Evolutionary conservation across 352 stramenopile genomes (phyloP).

Genomic region (Phytophthora palmivora): DNA sequence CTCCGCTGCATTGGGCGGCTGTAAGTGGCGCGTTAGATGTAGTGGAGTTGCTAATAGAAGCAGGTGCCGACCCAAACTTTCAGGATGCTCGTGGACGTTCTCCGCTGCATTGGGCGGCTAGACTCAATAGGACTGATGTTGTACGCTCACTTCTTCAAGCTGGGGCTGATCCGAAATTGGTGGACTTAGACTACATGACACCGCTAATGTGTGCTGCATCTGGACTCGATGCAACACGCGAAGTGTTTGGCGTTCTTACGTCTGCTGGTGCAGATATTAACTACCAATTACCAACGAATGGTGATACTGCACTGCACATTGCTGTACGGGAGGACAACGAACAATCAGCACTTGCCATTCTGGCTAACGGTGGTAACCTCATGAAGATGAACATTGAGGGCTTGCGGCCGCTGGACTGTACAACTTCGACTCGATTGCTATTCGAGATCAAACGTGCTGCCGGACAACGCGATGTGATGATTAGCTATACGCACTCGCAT

Average conservation of each 20-base stretch:
- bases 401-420: constrained; percentile 77
- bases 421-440: constrained; percentile 76
- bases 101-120: constrained; percentile 80
- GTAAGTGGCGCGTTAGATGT: constrained; percentile 66
- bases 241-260: constrained; percentile 67
- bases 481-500: constrained; percentile 90
- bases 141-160: constrained; percentile 55
- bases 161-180: constrained; percentile 49
- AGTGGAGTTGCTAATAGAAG: constrained; percentile 74
- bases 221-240: constrained; percentile 43
- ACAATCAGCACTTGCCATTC: constrained; percentile 65
- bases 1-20: constrained; percentile 80
- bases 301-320: constrained; percentile 81
- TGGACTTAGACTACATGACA: constrained; percentile 72
- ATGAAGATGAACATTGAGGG: constrained; percentile 81
- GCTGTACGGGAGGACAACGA: constrained; percentile 74
- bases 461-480: constrained; percentile 85
- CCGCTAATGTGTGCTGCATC: constrained; percentile 74
- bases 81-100: constrained; percentile 74
- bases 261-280: constrained; percentile 77
- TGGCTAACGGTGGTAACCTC: constrained; percentile 76
- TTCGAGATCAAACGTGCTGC: constrained; percentile 86
- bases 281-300: constrained; percentile 59
- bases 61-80: constrained; percentile 76
- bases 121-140: constrained; percentile 63